Percentiles rank a stretch among this genome's conserved stretches.
phyloP scores from a whole-genome alignment of 306 rosid genomes.

The Ammopiptanthus mongolicus region DNA sequence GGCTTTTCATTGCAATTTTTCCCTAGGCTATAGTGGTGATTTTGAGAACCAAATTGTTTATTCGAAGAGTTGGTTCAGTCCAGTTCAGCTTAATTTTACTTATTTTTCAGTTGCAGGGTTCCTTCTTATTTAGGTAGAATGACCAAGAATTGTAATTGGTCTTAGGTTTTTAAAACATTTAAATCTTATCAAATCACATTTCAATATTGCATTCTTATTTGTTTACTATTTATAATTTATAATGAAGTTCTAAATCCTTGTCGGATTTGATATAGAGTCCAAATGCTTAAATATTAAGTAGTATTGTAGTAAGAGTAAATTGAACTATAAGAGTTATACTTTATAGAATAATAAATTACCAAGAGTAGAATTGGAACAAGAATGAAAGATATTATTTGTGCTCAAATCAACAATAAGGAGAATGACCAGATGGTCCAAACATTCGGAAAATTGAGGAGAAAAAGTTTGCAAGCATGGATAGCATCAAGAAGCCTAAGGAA shows the following conservation, averaged over 20 bases:
- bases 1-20: neutral
- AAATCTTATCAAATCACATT: neutral
- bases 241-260: slow-evolving; percentile 1
- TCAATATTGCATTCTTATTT: neutral
- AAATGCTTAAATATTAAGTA: neutral
- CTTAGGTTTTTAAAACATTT: neutral
- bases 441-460: too few relatives aligned
- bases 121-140: neutral
- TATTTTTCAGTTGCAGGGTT: neutral
- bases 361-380: too few relatives aligned
- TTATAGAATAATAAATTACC: too few relatives aligned
- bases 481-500: too few relatives aligned
- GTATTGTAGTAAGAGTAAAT: neutral
- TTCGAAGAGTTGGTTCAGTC: neutral
- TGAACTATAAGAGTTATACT: too few relatives aligned
- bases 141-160: neutral
- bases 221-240: neutral
- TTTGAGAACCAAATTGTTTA: neutral
- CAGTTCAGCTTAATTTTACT: neutral
- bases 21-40: neutral
- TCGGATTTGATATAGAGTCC: neutral
- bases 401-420: too few relatives aligned
- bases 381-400: too few relatives aligned
- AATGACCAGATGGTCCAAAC: too few relatives aligned
- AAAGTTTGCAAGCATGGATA: too few relatives aligned